phyloP scores from a whole-genome alignment of 73 alveolate species.

The Effrenium voratum region DNA sequence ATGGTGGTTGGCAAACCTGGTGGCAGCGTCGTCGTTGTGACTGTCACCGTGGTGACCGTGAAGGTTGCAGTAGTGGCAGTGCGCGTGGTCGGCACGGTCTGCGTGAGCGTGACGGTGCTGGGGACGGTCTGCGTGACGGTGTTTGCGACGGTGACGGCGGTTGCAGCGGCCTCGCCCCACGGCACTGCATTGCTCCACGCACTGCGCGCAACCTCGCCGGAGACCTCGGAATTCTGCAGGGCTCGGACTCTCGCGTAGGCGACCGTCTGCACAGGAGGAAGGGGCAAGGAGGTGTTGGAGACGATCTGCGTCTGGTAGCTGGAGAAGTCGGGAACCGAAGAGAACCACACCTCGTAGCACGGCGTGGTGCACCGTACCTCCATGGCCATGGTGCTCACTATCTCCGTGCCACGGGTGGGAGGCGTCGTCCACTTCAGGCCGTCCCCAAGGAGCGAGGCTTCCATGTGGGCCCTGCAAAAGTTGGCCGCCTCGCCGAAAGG shows the following conservation, averaged over 20 bases:
- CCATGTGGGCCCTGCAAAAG: too few relatives aligned
- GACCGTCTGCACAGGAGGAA: slow-evolving; percentile 32
- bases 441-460: too few relatives aligned
- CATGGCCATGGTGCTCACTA: too few relatives aligned
- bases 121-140: too few relatives aligned
- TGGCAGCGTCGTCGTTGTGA: not conserved
- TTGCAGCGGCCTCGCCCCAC: slow-evolving; percentile 2
- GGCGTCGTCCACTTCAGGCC: too few relatives aligned
- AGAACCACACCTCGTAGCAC: slow-evolving; percentile 70
- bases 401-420: too few relatives aligned
- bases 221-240: slow-evolving; percentile 62
- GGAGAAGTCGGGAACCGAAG: slow-evolving; percentile 16
- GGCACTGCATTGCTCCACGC: slow-evolving; percentile 55
- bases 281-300: slow-evolving; percentile 23
- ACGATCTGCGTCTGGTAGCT: slow-evolving; percentile 70
- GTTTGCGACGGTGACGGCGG: too few relatives aligned
- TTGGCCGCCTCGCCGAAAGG: too few relatives aligned
- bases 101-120: too few relatives aligned
- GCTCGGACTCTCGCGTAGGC: slow-evolving; percentile 80
- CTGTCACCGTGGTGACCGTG: not conserved
- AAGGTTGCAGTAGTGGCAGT: not conserved
- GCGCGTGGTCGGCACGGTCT: too few relatives aligned
- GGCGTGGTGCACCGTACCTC: slow-evolving; percentile 63
- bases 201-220: slow-evolving; percentile 74
- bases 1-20: not conserved